A percentile compares a stretch with the other conserved stretches of the same genome.
These are phyloP conservation scores for Lenwebbia sp. DNA, from an alignment of 345 rosid species.

Conservation along the genomic window DNA sequence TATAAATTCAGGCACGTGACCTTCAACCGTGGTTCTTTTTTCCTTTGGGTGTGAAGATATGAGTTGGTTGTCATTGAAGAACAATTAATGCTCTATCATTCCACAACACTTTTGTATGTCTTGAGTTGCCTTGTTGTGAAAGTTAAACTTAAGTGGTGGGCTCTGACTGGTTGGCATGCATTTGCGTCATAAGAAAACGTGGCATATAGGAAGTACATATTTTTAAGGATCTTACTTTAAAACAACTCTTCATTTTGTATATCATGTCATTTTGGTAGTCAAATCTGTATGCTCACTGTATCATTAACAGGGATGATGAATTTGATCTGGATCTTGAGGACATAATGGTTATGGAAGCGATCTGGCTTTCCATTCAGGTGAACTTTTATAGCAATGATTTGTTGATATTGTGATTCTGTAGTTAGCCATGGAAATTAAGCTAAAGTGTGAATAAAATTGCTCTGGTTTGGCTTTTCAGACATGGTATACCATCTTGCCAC, in stretches of 20 bases:
- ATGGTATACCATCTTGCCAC: not conserved
- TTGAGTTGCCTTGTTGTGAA: not conserved
- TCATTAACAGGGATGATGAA: slow-evolving; percentile 64
- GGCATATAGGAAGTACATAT: not conserved
- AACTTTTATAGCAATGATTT: not conserved
- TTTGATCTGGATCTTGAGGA: slow-evolving; percentile 96
- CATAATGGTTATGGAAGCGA: slow-evolving; percentile 94
- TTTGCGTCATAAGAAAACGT: not conserved
- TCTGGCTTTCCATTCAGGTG: slow-evolving; percentile 83
- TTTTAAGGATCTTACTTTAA: not conserved
- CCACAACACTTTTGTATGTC: not conserved
- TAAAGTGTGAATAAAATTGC: not conserved
- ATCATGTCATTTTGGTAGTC: not conserved
- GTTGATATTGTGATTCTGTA: not conserved
- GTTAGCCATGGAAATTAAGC: not conserved
- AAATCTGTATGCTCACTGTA: not conserved
- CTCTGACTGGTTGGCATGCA: not conserved
- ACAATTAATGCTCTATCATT: not conserved
- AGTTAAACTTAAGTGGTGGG: not conserved
- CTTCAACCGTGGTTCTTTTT: not conserved
- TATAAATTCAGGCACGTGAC: not conserved
- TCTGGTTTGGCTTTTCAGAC: not conserved
- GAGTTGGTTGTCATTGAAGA: not conserved
- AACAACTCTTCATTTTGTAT: not conserved
- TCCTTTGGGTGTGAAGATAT: not conserved